These are phyloP conservation scores for Prunus campanulata DNA, from an alignment of 306 rosid genomes.

Conservation along the genomic window DNA sequence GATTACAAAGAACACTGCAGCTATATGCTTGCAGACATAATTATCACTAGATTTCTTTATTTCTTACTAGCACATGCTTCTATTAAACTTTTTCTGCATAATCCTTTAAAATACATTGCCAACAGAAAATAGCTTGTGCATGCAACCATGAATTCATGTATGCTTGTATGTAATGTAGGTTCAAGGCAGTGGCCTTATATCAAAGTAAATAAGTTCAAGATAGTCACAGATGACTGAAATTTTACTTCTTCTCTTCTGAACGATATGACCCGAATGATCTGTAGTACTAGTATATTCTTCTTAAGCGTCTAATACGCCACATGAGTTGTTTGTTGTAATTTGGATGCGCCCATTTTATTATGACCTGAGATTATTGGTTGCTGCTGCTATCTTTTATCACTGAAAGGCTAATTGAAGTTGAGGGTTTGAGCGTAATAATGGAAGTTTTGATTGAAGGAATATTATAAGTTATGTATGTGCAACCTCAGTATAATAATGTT, in stretches of 20 bases:
- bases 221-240: neutral
- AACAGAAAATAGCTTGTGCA: no score
- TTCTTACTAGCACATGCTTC: neutral
- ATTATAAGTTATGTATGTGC: neutral
- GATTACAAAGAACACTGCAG: neutral
- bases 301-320: neutral
- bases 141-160: no score
- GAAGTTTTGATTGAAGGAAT: neutral
- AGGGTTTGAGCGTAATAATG: neutral
- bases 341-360: neutral
- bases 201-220: neutral
- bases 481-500: neutral
- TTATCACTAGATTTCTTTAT: neutral
- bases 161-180: no score
- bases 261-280: neutral
- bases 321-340: neutral
- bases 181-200: neutral
- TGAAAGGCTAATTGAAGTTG: neutral
- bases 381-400: neutral
- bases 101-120: no score
- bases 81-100: no score
- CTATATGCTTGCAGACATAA: neutral
- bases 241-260: neutral
- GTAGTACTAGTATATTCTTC: neutral
- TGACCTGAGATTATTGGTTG: neutral